Base-by-base conservation (phyloP, 2,329 filamentous ascomycete genomes). In the Aspergillus udagawae region DNA sequence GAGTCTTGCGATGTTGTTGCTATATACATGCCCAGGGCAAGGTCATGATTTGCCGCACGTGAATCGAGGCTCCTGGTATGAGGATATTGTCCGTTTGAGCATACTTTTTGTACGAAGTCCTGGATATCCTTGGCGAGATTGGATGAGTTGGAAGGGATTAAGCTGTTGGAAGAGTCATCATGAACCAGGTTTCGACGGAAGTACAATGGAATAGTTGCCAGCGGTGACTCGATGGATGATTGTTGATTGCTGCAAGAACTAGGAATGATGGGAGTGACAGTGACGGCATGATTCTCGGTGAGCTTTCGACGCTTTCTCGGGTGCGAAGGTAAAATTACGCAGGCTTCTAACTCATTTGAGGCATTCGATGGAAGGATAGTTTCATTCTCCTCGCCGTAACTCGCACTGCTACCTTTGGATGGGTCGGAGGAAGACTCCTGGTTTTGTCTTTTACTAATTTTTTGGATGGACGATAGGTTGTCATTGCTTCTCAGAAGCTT, bases 141-240 rank as follows among this genome's bases (percentile, higher is more conserved):
- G 14, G 20, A 25, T 14, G 44, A 21, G 23, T 25, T 25, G 21
- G 23, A 4, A 14, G 21, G 23, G 12, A 47, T 23, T 14, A 47
- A 23, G 14, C 23, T 21, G 44, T 25, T 47, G 9, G 21, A 5
- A 23, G 8, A 25, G 44, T 27, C 21, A 23, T 27, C 23, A 25
- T 12, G 9, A 14, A n/a, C 23, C 12, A 23, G 9, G 10, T 45
- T 4, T 20, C 23, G 45, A 21, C 55, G 38, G 51, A 67, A 60
- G 53, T 66, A 73, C 9, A 71, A 60, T 2, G 70, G 69, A 25
- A 72, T 57, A 8, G 62, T 69, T 8, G 53, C 59, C 9, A 72
- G 56, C 3, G 67, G 70, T 2, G 67, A 69, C 50, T 56, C 20
- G 4, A 57, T 53, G 28, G 3, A 38, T 21, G 5, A 2, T 1